A percentile compares a stretch with the other conserved stretches of the same genome.
These are phyloP conservation scores for Geotrichum europaeum DNA, from an alignment of 1,139 yeast species.

Conservation along the genomic window DNA sequence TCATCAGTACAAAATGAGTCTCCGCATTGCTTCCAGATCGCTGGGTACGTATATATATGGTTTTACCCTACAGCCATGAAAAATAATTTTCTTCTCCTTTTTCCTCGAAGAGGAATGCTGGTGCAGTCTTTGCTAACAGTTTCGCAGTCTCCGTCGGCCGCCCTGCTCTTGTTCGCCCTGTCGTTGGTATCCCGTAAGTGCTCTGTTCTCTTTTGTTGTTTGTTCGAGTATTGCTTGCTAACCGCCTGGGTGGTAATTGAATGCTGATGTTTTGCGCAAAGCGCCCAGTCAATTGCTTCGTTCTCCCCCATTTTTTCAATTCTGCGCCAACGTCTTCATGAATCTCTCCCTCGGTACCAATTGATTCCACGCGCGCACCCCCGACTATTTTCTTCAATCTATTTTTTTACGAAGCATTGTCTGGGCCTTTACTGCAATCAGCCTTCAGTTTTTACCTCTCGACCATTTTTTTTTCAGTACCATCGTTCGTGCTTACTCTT, in stretches of 20 bases:
- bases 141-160: slow-evolving; percentile 16
- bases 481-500: slow-evolving; percentile 33
- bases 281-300: neutral
- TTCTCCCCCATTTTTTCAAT: neutral
- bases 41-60: slow-evolving; percentile 22
- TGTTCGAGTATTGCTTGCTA: neutral
- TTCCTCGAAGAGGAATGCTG: neutral
- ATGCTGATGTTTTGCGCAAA: neutral
- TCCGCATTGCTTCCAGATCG: slow-evolving; percentile 27
- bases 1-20: slow-evolving; percentile 24
- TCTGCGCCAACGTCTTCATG: neutral
- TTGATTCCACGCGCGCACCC: neutral
- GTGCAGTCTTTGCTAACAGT: neutral
- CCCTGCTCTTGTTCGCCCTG: slow-evolving; percentile 23
- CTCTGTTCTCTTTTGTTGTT: neutral
- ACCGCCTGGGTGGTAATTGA: neutral
- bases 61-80: too few relatives aligned
- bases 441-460: neutral
- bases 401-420: neutral
- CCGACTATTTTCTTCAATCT: neutral
- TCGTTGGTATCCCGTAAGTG: slow-evolving; percentile 22
- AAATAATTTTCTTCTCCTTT: neutral
- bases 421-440: neutral
- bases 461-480: slow-evolving; percentile 16
- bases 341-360: neutral